These are phyloP conservation scores for Phlyctochytrium bullatum DNA, from an alignment of 192 early-diverging fungal genomes.

Conservation along the genomic window DNA sequence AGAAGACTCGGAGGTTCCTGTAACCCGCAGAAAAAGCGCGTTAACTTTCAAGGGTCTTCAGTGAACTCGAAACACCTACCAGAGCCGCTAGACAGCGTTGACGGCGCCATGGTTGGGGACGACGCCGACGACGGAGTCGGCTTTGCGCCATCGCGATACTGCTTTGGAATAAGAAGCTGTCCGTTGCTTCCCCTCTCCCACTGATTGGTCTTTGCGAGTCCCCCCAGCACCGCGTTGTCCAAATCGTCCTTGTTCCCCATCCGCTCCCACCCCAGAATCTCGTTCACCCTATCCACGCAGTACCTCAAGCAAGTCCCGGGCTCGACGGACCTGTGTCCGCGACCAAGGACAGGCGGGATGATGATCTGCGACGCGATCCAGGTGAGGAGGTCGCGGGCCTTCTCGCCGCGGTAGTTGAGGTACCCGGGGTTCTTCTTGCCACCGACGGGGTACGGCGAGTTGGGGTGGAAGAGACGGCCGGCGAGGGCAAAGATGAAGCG, in stretches of 20 bases:
- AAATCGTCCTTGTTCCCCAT: neutral
- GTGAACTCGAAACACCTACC: too few relatives aligned
- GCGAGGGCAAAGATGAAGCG: neutral
- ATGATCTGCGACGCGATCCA: neutral
- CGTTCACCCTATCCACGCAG: neutral
- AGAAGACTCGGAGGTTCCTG: too few relatives aligned
- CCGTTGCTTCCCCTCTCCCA: too few relatives aligned
- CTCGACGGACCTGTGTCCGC: neutral
- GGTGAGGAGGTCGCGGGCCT: neutral
- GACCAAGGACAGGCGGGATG: neutral
- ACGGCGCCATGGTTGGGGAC: too few relatives aligned
- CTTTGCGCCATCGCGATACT: too few relatives aligned
- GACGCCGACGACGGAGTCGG: too few relatives aligned
- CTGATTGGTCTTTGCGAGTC: neutral
- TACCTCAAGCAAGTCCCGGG: neutral
- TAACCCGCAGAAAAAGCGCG: too few relatives aligned
- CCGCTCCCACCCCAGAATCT: neutral
- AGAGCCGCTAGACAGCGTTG: too few relatives aligned
- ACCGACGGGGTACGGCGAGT: neutral
- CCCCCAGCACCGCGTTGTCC: neutral
- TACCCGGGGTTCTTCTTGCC: slow-evolving; percentile 12
- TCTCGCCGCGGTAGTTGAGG: neutral
- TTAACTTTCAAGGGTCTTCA: too few relatives aligned
- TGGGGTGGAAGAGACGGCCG: slow-evolving; percentile 3
- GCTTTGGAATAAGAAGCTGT: too few relatives aligned